Evolutionary conservation across 208 protist species (phyloP).

Genomic region (Acanthamoeba royreba): DNA sequence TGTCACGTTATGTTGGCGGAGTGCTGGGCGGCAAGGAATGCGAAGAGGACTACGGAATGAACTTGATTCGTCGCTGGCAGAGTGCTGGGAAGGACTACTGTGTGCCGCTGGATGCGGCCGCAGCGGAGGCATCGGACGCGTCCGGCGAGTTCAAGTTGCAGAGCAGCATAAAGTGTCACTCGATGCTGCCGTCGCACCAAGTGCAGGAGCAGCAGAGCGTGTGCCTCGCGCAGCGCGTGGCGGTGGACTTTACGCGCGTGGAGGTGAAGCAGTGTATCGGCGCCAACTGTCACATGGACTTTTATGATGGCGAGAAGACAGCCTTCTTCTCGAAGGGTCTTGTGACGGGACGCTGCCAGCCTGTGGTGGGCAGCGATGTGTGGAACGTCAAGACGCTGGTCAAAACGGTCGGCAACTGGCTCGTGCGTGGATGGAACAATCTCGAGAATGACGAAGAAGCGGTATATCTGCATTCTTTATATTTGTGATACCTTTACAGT

Average conservation of each 20-base stretch:
- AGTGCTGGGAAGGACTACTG: slow-evolving; percentile 13
- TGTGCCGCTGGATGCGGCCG: neutral
- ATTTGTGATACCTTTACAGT: neutral
- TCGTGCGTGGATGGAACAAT: neutral
- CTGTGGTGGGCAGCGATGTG: neutral
- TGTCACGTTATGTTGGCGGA: neutral
- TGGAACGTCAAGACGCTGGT: neutral
- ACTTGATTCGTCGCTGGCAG: neutral
- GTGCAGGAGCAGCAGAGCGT: neutral
- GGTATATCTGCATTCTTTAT: neutral
- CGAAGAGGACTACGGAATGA: slow-evolving; percentile 10
- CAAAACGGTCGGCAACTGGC: slow-evolving; percentile 32
- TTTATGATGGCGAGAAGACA: slow-evolving; percentile 19
- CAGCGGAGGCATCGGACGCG: neutral
- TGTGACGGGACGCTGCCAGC: neutral
- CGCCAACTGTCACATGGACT: neutral
- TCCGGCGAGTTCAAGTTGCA: neutral
- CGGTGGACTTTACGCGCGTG: neutral
- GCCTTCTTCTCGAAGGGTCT: neutral
- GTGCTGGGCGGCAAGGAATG: neutral
- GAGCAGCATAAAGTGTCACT: neutral
- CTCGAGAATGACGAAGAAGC: neutral
- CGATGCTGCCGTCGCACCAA: neutral
- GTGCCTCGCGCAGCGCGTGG: neutral
- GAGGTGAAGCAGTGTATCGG: neutral